phyloP scores from a whole-genome alignment of 139 green algal genomes.

The Limnomonas spitsbergensis region DNA sequence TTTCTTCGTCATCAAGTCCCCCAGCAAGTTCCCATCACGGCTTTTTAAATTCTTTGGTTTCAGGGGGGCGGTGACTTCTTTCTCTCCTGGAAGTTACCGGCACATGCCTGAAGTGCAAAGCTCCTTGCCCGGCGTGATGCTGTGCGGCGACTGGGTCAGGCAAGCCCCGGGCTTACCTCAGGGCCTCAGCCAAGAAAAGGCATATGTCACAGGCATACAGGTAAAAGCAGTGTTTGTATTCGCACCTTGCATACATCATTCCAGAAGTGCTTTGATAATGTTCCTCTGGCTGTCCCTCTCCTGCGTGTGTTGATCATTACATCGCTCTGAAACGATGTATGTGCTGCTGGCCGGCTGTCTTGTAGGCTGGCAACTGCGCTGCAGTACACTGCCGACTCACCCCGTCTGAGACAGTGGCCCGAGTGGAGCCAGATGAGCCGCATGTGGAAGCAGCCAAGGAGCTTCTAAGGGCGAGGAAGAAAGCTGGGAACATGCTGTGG shows the following conservation, averaged over 20 bases:
- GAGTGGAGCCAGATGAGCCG: constrained; percentile 67
- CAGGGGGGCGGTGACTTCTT: constrained; percentile 71
- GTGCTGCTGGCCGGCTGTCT: no score
- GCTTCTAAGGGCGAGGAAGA: constrained; percentile 19
- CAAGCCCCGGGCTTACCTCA: constrained; percentile 61
- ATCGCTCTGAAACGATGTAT: no score
- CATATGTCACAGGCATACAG: constrained; percentile 73
- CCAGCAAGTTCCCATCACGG: not conserved
- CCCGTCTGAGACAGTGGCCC: constrained; percentile 25
- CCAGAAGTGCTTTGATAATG: not conserved
- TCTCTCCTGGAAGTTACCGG: constrained; percentile 58
- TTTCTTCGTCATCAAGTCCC: not conserved
- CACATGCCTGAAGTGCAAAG: constrained; percentile 21
- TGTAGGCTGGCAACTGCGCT: constrained; percentile 32
- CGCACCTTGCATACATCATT: not conserved
- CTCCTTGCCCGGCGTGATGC: constrained; percentile 49
- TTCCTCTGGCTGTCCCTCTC: not conserved
- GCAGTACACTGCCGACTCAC: constrained; percentile 7
- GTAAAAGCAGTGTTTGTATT: constrained; percentile 12
- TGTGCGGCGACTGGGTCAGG: constrained; percentile 80
- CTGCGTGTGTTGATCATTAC: not conserved
- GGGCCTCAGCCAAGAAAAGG: constrained; percentile 79
- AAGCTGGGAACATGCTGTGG: no score
- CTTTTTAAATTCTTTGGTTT: no score
- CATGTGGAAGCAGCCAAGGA: constrained; percentile 66